These are phyloP conservation scores for Dichomitus squalens DNA, from an alignment of 1,284 basidiomycete species.

Conservation along the genomic window DNA sequence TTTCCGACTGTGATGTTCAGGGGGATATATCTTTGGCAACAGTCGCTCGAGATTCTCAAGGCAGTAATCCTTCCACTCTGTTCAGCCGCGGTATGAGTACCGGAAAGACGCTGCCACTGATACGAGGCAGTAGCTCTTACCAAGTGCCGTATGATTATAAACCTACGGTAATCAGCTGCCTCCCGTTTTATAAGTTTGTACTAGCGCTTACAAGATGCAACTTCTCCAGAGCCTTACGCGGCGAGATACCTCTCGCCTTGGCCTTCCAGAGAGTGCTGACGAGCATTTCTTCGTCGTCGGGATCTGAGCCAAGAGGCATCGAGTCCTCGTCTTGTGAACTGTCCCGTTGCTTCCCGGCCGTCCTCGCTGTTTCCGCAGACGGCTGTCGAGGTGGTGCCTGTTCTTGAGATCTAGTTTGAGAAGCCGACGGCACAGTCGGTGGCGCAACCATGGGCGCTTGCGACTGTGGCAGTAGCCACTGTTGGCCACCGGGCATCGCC, in stretches of 20 bases:
- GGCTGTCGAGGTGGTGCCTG: background rate
- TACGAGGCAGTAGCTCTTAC: background rate
- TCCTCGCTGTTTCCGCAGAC: background rate
- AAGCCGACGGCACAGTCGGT: too few species aligned
- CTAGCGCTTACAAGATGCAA: too few species aligned
- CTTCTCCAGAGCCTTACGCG: background rate
- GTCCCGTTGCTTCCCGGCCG: background rate
- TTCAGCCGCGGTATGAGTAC: background rate
- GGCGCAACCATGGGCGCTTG: background rate
- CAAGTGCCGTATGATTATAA: background rate
- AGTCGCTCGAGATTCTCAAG: background rate
- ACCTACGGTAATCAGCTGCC: background rate
- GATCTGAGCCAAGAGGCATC: background rate
- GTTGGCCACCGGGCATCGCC: too few species aligned
- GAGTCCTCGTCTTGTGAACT: background rate
- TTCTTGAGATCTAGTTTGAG: background rate
- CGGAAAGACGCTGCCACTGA: background rate
- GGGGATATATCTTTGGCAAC: background rate
- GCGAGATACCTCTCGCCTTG: background rate
- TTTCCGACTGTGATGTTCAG: background rate
- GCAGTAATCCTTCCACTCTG: background rate
- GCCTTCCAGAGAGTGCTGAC: background rate
- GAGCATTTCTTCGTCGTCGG: background rate
- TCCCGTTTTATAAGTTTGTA: background rate
- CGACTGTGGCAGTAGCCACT: background rate